Percentiles rank a stretch among this genome's conserved stretches.
Evolutionary conservation across 768 basidiomycete genomes (phyloP).

Genomic region (Daedaleopsis nitida): DNA sequence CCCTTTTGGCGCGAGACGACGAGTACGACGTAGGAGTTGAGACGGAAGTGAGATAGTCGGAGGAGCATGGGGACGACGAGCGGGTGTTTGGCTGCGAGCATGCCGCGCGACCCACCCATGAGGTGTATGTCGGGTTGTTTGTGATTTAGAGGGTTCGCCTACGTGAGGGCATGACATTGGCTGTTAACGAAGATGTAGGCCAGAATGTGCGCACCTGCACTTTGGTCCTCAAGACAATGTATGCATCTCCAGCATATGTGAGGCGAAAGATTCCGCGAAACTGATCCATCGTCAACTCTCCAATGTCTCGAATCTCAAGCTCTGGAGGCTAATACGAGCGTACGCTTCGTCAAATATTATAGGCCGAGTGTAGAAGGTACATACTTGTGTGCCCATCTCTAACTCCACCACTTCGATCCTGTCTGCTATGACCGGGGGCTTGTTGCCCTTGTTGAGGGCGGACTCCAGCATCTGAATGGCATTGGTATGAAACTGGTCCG

Average conservation of each 20-base stretch:
- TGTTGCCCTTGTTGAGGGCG: conserved; percentile 96
- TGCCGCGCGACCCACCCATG: conserved; percentile 79
- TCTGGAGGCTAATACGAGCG: conserved; percentile 76
- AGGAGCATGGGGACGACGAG: conserved; percentile 98
- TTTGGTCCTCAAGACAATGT: conserved; percentile 84
- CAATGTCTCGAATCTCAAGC: conserved; percentile 95
- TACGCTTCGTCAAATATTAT: not conserved
- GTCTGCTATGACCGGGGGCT: conserved; percentile 96
- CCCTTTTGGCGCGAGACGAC: conserved; percentile 98
- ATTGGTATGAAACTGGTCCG: conserved; percentile 94
- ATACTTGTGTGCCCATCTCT: conserved; percentile 97
- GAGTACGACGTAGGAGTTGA: conserved; percentile 94
- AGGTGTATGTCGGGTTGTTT: conserved; percentile 90
- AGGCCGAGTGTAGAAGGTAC: conserved; percentile 19
- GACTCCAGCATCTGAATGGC: conserved; percentile 96
- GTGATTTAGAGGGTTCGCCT: conserved; percentile 96
- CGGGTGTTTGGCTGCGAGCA: conserved; percentile 93
- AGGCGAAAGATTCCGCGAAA: conserved; percentile 97
- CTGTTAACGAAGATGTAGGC: not conserved
- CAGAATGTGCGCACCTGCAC: conserved; percentile 67
- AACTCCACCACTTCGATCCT: conserved; percentile 97
- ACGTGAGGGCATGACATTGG: not conserved
- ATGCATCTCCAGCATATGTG: conserved; percentile 93
- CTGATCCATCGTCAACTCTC: conserved; percentile 92
- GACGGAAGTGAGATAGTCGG: conserved; percentile 91